Evolutionary conservation across 2,329 filamentous ascomycete species (phyloP), one percentile per base, ranked within the genome.

Genomic region (Botrytis galanthina): DNA sequence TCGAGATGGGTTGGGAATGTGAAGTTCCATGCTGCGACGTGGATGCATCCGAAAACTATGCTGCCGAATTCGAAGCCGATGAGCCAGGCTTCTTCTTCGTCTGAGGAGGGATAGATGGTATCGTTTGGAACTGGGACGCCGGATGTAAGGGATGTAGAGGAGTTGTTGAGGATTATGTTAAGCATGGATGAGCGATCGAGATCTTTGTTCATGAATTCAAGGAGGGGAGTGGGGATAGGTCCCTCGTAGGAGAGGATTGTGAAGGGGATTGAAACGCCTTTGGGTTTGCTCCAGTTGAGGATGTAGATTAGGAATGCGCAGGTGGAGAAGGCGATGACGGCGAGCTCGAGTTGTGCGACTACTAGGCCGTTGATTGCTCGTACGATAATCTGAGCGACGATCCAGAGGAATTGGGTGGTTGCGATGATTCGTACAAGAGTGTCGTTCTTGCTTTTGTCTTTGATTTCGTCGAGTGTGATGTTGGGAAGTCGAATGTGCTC

Each of bases 401-500:
- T 70, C 75, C 76, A 77, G 16, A 57, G 10, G 7, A 76, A 73
- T 59, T 77, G 76, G 1, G 62, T 48, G 22, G 75, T 51, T 16
- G 73, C 66, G 2, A 75, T 71, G 3, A 54, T 42, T 14, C 60
- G 57, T 7, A 73, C 29, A n/a, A 77, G 70, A 18, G 32, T n/a
- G 51, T 77, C 80, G 32, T 81, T 83, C 10, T 80, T 81, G 0
- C 86, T 86, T 75, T 85, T 84, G 3, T 75, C 77, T 32, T 82
- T 82, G 18, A 89, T 82, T 69, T 88, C 86, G 0, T 84, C 85
- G 74, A 88, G n/a, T 4, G 48, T 86, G 1, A 84, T 85, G 72
- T 86, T 67, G 35, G 68, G 59, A 37, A 63, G 54, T 29, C 54
- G 44, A 8, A 63, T 61, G 29, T 57, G 51, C 39, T 69, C 51